phyloP scores from a whole-genome alignment of 768 basidiomycete species.

The Austroboletus festivus region DNA sequence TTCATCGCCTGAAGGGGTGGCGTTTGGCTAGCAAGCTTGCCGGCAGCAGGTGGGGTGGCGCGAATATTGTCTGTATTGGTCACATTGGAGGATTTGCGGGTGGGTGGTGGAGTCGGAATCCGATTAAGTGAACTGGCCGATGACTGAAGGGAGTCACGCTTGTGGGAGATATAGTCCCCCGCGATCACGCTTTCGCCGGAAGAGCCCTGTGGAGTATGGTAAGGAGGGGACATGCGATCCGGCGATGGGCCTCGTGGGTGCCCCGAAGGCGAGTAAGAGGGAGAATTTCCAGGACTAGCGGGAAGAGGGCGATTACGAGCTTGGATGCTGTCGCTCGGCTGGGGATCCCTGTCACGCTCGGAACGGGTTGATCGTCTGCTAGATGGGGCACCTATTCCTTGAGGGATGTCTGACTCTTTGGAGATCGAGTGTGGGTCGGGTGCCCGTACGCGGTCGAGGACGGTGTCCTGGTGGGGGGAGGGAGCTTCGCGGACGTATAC shows the following conservation, averaged over 20 bases:
- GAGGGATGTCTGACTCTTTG: constrained; percentile 47
- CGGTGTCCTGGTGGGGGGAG: constrained; percentile 48
- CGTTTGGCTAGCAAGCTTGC: constrained; percentile 47
- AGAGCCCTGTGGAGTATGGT: constrained; percentile 46
- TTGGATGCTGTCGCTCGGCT: constrained; percentile 24
- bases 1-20: constrained; percentile 52
- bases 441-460: constrained; percentile 52
- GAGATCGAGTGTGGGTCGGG: constrained; percentile 49
- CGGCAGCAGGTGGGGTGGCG: constrained; percentile 34
- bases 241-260: constrained; percentile 45
- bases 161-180: constrained; percentile 41
- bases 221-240: constrained; percentile 51
- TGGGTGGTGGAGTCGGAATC: constrained; percentile 27
- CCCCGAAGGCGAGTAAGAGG: constrained; percentile 42
- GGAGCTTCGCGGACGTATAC: constrained; percentile 35
- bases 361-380: constrained; percentile 21
- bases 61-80: constrained; percentile 22
- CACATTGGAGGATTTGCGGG: constrained; percentile 24
- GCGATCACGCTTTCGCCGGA: constrained; percentile 41
- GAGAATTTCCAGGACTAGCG: constrained; percentile 35
- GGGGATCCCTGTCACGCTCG: constrained; percentile 43
- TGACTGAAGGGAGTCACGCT: constrained; percentile 44
- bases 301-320: constrained; percentile 29
- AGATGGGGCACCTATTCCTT: constrained; percentile 18
- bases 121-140: constrained; percentile 27